These are phyloP conservation scores for Sporothrix inflata DNA, from an alignment of 2,329 filamentous ascomycete genomes.

Conservation along the genomic window DNA sequence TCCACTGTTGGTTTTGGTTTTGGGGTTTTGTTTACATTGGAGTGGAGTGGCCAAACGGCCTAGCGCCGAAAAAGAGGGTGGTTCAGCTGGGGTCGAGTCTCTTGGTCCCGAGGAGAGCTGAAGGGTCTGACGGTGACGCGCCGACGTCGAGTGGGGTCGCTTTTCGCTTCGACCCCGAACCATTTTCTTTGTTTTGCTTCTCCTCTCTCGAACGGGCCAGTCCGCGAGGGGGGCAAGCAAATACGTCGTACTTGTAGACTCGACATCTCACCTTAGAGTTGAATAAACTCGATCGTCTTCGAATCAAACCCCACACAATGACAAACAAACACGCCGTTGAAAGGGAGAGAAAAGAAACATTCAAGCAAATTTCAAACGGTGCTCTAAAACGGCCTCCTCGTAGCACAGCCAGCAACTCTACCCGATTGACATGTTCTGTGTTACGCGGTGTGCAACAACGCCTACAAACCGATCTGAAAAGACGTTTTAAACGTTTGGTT, in stretches of 20 bases:
- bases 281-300: not conserved
- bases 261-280: not conserved
- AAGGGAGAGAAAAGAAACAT: no score
- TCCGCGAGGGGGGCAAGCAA: not conserved
- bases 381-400: no score
- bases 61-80: slow-evolving; percentile 6
- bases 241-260: no score
- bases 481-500: not conserved
- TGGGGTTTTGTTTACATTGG: slow-evolving; percentile 13
- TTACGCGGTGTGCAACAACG: not conserved
- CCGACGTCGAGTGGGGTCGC: not conserved
- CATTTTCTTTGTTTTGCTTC: not conserved
- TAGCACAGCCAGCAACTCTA: not conserved
- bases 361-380: no score
- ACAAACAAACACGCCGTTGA: not conserved
- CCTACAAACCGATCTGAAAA: not conserved
- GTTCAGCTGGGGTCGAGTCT: not conserved
- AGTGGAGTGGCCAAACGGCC: not conserved
- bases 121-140: not conserved
- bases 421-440: not conserved
- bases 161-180: not conserved
- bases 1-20: not conserved
- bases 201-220: not conserved
- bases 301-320: not conserved
- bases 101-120: not conserved